These are phyloP conservation scores for Puya raimondii DNA, from an alignment of 176 grass and related monocot species.

Conservation along the genomic window DNA sequence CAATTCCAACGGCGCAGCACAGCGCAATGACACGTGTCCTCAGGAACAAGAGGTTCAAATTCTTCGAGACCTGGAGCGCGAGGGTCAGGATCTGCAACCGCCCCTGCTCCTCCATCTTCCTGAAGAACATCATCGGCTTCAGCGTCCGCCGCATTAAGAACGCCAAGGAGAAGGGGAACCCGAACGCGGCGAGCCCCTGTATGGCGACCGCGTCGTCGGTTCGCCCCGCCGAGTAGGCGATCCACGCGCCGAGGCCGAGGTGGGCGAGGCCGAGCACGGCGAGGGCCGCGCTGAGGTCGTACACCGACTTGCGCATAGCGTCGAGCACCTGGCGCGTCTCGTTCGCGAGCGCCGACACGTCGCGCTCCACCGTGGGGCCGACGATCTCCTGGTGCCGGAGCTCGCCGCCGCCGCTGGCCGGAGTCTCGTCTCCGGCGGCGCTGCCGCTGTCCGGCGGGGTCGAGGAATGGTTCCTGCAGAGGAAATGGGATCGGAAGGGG, in stretches of 20 bases:
- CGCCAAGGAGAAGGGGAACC: slow-evolving; percentile 66
- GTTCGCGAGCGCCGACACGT: slow-evolving; percentile 64
- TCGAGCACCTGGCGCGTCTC: slow-evolving; percentile 72
- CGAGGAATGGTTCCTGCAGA: slow-evolving; percentile 11
- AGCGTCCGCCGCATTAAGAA: slow-evolving; percentile 66
- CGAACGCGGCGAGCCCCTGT: slow-evolving; percentile 66
- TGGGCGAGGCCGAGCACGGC: slow-evolving; percentile 59
- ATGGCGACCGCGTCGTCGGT: slow-evolving; percentile 40
- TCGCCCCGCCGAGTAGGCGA: slow-evolving; percentile 29
- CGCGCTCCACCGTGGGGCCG: slow-evolving; percentile 83
- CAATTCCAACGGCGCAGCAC: slow-evolving; percentile 56
- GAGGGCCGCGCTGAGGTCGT: slow-evolving; percentile 51
- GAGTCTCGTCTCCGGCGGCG: slow-evolving; percentile 1
- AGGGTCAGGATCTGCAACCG: slow-evolving; percentile 80
- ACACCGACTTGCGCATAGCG: slow-evolving; percentile 41
- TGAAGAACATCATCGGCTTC: slow-evolving; percentile 86
- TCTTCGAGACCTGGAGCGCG: slow-evolving; percentile 68
- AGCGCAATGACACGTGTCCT: slow-evolving; percentile 59
- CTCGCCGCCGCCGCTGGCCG: neutral
- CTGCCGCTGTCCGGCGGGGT: neutral
- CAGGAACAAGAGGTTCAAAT: slow-evolving; percentile 55
- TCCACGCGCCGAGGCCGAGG: slow-evolving; percentile 59
- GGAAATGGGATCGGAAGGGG: neutral
- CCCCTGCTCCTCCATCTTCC: slow-evolving; percentile 85
- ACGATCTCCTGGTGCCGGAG: slow-evolving; percentile 90